Percentiles rank a stretch among this genome's conserved stretches.
Conservation (phyloP, 139 green algal species). For the Ostreobium quekettii region DNA sequence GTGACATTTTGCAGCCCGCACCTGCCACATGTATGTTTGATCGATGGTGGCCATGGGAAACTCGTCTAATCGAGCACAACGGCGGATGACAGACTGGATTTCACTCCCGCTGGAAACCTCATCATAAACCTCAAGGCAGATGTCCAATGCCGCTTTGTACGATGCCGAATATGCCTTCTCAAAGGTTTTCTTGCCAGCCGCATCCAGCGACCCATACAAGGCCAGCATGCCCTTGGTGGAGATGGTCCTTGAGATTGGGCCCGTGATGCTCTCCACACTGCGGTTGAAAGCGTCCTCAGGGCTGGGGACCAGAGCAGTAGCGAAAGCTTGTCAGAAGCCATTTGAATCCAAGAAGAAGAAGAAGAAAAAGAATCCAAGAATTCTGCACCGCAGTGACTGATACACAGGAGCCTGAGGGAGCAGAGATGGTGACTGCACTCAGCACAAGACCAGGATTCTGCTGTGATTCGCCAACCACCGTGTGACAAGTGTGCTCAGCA, state of each 20-base stretch:
- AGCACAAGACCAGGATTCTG: too few relatives aligned
- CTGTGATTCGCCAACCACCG: too few relatives aligned
- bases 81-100: conserved; percentile 92
- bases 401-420: too few relatives aligned
- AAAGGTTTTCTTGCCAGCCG: conserved; percentile 78
- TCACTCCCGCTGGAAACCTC: conserved; percentile 97
- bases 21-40: conserved; percentile 96
- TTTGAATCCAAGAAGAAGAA: too few relatives aligned
- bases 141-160: conserved; percentile 87
- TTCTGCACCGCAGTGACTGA: too few relatives aligned
- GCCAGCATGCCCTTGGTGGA: conserved; percentile 91
- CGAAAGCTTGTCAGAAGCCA: too few relatives aligned
- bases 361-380: too few relatives aligned
- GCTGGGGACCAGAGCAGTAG: too few relatives aligned
- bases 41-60: conserved; percentile 99
- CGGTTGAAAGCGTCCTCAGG: conserved; percentile 93
- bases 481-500: too few relatives aligned
- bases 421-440: too few relatives aligned
- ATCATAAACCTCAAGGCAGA: conserved; percentile 98
- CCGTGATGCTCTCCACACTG: conserved; percentile 95
- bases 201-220: conserved; percentile 83
- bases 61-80: conserved; percentile 80
- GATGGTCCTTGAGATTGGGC: conserved; percentile 89
- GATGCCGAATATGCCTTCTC: conserved; percentile 80
- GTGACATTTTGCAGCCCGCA: too few relatives aligned